These are phyloP conservation scores for Pistacia integerrima DNA, from an alignment of 345 rosid genomes.

Conservation along the genomic window DNA sequence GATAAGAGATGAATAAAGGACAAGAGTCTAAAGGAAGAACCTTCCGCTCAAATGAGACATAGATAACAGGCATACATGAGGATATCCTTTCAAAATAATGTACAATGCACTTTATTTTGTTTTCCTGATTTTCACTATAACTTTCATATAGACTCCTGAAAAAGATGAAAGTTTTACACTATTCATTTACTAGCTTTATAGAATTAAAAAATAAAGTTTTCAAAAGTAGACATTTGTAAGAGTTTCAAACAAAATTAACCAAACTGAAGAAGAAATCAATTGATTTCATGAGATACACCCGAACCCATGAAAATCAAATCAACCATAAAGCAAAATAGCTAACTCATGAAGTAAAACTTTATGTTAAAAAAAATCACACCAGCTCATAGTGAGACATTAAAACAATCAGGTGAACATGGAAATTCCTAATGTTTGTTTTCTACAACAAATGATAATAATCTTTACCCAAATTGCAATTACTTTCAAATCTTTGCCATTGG, in stretches of 20 bases:
- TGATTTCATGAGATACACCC: too few relatives aligned
- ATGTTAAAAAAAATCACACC: too few relatives aligned
- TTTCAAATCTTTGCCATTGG: too few relatives aligned
- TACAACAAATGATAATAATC: too few relatives aligned
- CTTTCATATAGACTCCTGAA: slow-evolving; percentile 69
- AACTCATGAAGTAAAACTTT: too few relatives aligned
- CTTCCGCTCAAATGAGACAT: slow-evolving; percentile 87
- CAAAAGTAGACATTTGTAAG: slow-evolving; percentile 2
- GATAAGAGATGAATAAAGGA: slow-evolving; percentile 38
- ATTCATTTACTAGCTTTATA: not conserved
- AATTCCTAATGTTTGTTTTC: too few relatives aligned
- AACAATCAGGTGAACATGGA: too few relatives aligned
- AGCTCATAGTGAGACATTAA: too few relatives aligned
- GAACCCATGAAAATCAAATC: too few relatives aligned
- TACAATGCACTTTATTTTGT: slow-evolving; percentile 69
- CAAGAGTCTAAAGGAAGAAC: slow-evolving; percentile 51
- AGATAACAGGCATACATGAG: slow-evolving; percentile 55
- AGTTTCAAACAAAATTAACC: not conserved
- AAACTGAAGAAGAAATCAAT: not conserved
- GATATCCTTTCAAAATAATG: slow-evolving; percentile 85
- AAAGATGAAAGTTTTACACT: slow-evolving; percentile 17
- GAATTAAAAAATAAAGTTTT: slow-evolving; percentile 6
- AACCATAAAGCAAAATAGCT: too few relatives aligned
- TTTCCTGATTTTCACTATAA: slow-evolving; percentile 69
- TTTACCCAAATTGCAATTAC: too few relatives aligned